These are phyloP conservation scores for Fusarium sp. DNA, from an alignment of 2,329 filamentous ascomycete genomes.

Conservation along the genomic window DNA sequence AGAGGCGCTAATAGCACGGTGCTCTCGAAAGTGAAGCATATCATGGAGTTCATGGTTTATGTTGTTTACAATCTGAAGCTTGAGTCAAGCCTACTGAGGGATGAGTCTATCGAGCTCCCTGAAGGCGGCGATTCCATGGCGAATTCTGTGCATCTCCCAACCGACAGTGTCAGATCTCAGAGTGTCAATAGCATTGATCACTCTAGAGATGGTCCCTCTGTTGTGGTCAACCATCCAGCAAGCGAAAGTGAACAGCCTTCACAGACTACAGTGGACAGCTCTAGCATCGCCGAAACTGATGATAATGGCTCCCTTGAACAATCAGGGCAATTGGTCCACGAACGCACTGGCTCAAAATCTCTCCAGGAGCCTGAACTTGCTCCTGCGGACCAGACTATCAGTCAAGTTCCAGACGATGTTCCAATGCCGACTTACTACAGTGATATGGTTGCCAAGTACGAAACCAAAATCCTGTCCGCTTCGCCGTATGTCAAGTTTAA, in stretches of 20 bases:
- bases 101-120: slow-evolving; percentile 89
- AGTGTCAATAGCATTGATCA: slow-evolving; percentile 48
- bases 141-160: slow-evolving; percentile 55
- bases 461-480: slow-evolving; percentile 92
- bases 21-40: slow-evolving; percentile 84
- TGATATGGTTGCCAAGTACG: slow-evolving; percentile 92
- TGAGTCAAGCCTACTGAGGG: slow-evolving; percentile 92
- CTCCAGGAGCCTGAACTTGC: slow-evolving; percentile 59
- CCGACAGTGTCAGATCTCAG: slow-evolving; percentile 54
- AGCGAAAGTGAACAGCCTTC: slow-evolving; percentile 53
- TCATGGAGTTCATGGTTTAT: slow-evolving; percentile 99
- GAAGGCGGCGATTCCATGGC: slow-evolving; percentile 60
- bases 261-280: slow-evolving; percentile 49
- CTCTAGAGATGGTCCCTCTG: slow-evolving; percentile 46
- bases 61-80: slow-evolving; percentile 98
- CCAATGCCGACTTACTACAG: slow-evolving; percentile 94
- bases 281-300: slow-evolving; percentile 44
- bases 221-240: slow-evolving; percentile 51
- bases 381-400: slow-evolving; percentile 63
- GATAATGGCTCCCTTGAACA: slow-evolving; percentile 46
- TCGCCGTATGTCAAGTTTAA: slow-evolving; percentile 97
- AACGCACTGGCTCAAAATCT: slow-evolving; percentile 48
- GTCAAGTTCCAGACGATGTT: slow-evolving; percentile 77
- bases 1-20: slow-evolving; percentile 79
- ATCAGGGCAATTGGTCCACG: slow-evolving; percentile 38